phyloP scores from a whole-genome alignment of 2,329 filamentous ascomycete genomes.

The Apiospora kogelbergensis region DNA sequence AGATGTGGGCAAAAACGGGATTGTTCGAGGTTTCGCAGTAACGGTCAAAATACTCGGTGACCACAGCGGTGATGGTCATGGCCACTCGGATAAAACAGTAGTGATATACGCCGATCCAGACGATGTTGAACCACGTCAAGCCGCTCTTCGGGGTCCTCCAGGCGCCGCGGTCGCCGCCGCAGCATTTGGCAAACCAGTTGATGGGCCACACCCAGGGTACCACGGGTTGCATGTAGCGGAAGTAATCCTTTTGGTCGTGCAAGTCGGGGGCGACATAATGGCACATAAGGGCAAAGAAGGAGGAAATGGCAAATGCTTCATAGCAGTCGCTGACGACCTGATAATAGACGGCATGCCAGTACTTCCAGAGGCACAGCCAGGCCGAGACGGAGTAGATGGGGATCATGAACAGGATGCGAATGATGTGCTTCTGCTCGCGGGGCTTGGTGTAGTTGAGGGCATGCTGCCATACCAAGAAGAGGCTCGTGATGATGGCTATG shows the following conservation, averaged over 20 bases:
- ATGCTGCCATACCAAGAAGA: slow-evolving; percentile 60
- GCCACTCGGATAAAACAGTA: slow-evolving; percentile 80
- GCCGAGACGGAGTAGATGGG: slow-evolving; percentile 76
- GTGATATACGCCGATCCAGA: slow-evolving; percentile 82
- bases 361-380: slow-evolving; percentile 72
- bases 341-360: slow-evolving; percentile 78
- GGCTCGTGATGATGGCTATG: slow-evolving; percentile 51
- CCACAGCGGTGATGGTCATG: slow-evolving; percentile 76
- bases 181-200: slow-evolving; percentile 68
- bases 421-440: slow-evolving; percentile 66
- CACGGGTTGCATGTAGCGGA: slow-evolving; percentile 63
- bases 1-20: slow-evolving; percentile 80
- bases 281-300: slow-evolving; percentile 82
- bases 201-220: slow-evolving; percentile 76
- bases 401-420: slow-evolving; percentile 86
- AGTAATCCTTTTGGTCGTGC: slow-evolving; percentile 80
- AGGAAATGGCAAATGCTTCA: slow-evolving; percentile 84
- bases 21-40: slow-evolving; percentile 81
- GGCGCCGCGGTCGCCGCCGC: slow-evolving; percentile 65
- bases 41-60: slow-evolving; percentile 65
- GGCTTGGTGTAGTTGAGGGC: slow-evolving; percentile 61
- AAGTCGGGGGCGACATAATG: slow-evolving; percentile 76
- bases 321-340: slow-evolving; percentile 82
- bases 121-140: slow-evolving; percentile 86
- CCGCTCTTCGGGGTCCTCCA: slow-evolving; percentile 78